phyloP scores from a whole-genome alignment of 1,284 basidiomycete species.

The Irpex sp. region DNA sequence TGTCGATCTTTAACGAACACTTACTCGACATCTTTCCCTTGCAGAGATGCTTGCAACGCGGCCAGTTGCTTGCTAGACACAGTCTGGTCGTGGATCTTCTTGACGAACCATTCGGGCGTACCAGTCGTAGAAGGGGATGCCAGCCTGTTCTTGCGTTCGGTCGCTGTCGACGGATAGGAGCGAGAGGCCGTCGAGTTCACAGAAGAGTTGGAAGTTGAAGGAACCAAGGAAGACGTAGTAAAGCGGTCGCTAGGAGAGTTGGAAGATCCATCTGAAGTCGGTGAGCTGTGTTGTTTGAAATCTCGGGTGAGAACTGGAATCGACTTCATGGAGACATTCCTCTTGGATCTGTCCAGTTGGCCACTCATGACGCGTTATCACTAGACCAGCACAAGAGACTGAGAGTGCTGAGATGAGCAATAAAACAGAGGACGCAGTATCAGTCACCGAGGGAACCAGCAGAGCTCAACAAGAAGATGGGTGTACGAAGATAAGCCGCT shows the following conservation, averaged over 20 bases:
- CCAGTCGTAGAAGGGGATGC: conserved; percentile 27
- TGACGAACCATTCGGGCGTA: conserved; percentile 86
- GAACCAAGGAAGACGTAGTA: neutral
- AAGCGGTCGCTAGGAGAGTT: neutral
- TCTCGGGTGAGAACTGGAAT: neutral
- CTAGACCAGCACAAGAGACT: neutral
- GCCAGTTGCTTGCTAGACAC: conserved; percentile 80
- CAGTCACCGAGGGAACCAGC: neutral
- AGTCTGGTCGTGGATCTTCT: conserved; percentile 84
- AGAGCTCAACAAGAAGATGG: neutral
- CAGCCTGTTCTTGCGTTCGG: conserved; percentile 5
- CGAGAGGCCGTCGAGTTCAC: neutral
- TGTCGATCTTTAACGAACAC: conserved; percentile 17
- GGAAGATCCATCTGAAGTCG: neutral
- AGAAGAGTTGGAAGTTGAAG: neutral
- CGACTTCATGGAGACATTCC: neutral
- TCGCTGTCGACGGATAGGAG: neutral
- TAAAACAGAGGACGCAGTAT: neutral
- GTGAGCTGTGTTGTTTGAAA: neutral
- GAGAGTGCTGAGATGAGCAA: neutral
- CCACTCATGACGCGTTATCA: neutral
- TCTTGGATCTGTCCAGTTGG: neutral
- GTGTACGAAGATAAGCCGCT: neutral
- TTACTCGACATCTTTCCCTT: conserved; percentile 79
- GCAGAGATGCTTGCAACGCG: conserved; percentile 75